These are phyloP conservation scores for Colletotrichum aenigma DNA, from an alignment of 2,329 filamentous ascomycete species.

Conservation along the genomic window DNA sequence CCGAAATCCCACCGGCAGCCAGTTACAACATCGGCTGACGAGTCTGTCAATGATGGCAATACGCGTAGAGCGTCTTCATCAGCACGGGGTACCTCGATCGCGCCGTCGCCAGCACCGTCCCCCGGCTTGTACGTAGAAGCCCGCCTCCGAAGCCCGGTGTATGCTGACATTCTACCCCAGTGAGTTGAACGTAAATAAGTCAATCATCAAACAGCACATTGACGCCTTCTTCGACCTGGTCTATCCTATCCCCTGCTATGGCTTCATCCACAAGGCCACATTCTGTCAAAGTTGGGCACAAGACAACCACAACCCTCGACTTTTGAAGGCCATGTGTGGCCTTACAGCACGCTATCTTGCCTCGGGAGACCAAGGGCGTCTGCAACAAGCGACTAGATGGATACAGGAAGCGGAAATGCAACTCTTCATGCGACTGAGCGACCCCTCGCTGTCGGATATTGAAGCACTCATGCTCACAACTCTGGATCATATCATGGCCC, in stretches of 20 bases:
- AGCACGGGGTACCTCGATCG: background rate
- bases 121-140: background rate
- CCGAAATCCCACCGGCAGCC: background rate
- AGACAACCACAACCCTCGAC: constrained; percentile 2
- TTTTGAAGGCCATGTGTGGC: constrained; percentile 11
- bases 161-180: background rate
- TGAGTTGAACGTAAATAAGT: constrained; percentile 1
- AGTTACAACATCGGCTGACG: background rate
- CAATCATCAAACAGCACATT: constrained; percentile 15
- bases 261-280: constrained; percentile 16
- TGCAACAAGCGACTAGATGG: constrained; percentile 26
- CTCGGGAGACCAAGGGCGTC: background rate
- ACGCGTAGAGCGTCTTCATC: background rate
- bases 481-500: constrained; percentile 22
- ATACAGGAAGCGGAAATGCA: constrained; percentile 20
- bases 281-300: constrained; percentile 13
- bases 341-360: constrained; percentile 7
- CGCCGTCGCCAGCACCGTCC: background rate
- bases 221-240: constrained; percentile 15
- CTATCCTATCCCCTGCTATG: constrained; percentile 14
- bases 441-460: constrained; percentile 23
- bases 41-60: background rate
- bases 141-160: too few species aligned
- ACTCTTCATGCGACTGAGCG: constrained; percentile 10
- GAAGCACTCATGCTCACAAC: constrained; percentile 25